phyloP scores from a whole-genome alignment of 345 rosid genomes.

The Salix dunnii region DNA sequence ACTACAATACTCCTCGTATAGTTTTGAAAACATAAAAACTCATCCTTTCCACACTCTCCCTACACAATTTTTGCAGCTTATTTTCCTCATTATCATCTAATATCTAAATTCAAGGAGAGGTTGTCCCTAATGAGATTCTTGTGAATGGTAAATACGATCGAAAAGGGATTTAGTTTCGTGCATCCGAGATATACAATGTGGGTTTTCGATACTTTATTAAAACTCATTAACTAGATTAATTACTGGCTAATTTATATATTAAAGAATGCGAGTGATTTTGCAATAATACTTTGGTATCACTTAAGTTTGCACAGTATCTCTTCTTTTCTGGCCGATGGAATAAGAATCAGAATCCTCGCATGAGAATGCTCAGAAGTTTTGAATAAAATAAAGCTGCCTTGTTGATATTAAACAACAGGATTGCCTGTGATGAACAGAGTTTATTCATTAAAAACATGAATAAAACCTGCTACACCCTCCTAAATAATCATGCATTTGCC shows the following conservation, averaged over 20 bases:
- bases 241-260: too few relatives aligned
- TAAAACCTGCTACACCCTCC: constrained; percentile 8
- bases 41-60: neutral
- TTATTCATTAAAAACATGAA: neutral
- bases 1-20: neutral
- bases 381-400: neutral
- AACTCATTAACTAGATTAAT: too few relatives aligned
- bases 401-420: neutral
- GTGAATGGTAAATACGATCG: too few relatives aligned
- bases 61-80: too few relatives aligned
- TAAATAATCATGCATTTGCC: constrained; percentile 19
- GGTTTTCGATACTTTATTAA: neutral
- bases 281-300: neutral
- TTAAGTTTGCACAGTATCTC: neutral
- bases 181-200: neutral
- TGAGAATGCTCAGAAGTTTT: neutral
- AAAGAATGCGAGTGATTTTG: neutral
- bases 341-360: constrained; percentile 3
- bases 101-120: too few relatives aligned
- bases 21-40: neutral
- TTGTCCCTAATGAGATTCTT: too few relatives aligned
- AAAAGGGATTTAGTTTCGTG: too few relatives aligned
- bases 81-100: too few relatives aligned
- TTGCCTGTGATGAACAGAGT: neutral
- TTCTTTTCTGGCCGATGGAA: neutral